Evolutionary conservation across 345 rosid genomes (phyloP).

Genomic region (Alliaria petiolata): DNA sequence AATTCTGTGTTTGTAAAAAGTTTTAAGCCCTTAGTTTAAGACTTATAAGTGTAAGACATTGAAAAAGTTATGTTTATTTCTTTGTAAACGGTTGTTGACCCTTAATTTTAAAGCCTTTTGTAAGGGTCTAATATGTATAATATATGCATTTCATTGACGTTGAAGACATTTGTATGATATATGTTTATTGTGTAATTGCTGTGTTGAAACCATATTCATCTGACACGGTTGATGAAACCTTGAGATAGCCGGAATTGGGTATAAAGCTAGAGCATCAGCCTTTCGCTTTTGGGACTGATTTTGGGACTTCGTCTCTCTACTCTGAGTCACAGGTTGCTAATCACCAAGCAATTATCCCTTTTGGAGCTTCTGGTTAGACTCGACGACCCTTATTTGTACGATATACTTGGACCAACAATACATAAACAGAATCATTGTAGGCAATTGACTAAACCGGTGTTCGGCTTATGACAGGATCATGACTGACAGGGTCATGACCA

Average conservation of each 20-base stretch:
- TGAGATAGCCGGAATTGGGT: constrained; percentile 32
- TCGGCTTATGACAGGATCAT: constrained; percentile 22
- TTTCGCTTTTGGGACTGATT: constrained; percentile 28
- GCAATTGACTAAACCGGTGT: constrained; percentile 14
- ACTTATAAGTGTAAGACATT: too few species aligned
- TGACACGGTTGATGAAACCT: constrained; percentile 20
- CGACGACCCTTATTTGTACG: constrained; percentile 51
- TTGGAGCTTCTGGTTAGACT: constrained; percentile 52
- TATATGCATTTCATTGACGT: too few species aligned
- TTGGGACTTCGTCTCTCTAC: constrained; percentile 1
- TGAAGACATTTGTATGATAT: too few species aligned
- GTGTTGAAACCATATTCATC: constrained; percentile 37
- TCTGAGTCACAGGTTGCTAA: constrained; percentile 25
- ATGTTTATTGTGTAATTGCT: too few species aligned
- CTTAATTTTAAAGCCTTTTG: too few species aligned
- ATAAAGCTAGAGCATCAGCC: constrained; percentile 32
- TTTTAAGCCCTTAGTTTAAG: too few species aligned
- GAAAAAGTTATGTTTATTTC: too few species aligned
- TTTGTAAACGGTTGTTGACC: too few species aligned
- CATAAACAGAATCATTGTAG: constrained; percentile 7
- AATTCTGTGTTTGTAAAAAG: too few species aligned
- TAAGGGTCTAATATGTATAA: too few species aligned
- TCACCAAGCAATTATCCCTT: constrained; percentile 37
- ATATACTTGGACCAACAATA: constrained; percentile 42
- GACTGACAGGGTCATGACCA: constrained; percentile 4